These are phyloP conservation scores for Botrytis tulipae DNA, from an alignment of 2,329 filamentous ascomycete genomes.

Conservation along the genomic window DNA sequence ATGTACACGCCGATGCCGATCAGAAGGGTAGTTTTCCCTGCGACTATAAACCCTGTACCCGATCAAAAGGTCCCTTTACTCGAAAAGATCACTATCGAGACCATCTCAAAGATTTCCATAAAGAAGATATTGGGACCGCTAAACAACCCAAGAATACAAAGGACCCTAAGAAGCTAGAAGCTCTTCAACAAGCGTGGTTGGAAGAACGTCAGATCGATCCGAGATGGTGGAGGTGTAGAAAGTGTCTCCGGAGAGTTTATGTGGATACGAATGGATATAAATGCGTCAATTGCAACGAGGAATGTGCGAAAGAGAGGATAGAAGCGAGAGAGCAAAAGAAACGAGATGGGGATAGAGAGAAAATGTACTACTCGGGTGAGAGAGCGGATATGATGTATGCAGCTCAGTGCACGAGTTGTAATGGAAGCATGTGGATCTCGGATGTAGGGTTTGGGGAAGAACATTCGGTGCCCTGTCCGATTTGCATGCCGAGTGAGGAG, in stretches of 20 bases:
- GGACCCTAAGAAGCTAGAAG: conserved; percentile 20
- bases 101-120: conserved; percentile 49
- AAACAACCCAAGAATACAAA: conserved; percentile 26
- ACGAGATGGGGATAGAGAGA: not conserved
- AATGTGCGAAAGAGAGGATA: conserved; percentile 29
- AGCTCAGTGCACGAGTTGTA: not conserved
- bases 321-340: conserved; percentile 9
- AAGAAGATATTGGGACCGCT: conserved; percentile 39
- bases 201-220: conserved; percentile 27
- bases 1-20: conserved; percentile 34
- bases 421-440: not conserved
- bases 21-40: conserved; percentile 35
- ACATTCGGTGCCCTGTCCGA: conserved; percentile 5
- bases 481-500: conserved; percentile 3
- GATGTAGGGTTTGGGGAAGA: not conserved
- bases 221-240: conserved; percentile 34
- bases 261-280: conserved; percentile 27
- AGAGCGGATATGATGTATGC: not conserved
- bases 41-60: conserved; percentile 35
- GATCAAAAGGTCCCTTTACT: conserved; percentile 42
- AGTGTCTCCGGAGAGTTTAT: conserved; percentile 30
- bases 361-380: too few species aligned
- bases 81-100: conserved; percentile 50
- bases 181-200: conserved; percentile 30
- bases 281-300: conserved; percentile 29